A percentile compares a stretch with the other conserved stretches of the same genome.
Evolutionary conservation across 176 grass and related monocot genomes (phyloP).

Genomic region (Carex cristatella): DNA sequence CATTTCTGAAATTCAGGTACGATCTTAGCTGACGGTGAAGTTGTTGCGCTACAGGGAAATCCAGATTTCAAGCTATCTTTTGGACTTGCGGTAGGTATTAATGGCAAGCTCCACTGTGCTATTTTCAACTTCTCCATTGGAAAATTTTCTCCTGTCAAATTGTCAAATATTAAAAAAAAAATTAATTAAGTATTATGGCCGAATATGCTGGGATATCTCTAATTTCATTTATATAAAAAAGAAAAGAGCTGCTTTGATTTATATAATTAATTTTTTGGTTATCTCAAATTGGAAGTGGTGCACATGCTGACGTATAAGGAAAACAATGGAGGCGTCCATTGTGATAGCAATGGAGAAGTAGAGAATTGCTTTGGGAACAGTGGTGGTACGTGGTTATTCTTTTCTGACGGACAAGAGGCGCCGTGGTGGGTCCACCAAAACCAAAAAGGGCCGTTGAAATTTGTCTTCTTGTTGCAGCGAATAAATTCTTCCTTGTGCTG

Average conservation of each 20-base stretch:
- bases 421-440: not conserved
- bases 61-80: not conserved
- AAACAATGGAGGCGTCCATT: not conserved
- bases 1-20: not conserved
- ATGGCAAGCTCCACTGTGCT: not conserved
- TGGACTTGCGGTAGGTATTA: not conserved
- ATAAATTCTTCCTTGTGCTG: not conserved
- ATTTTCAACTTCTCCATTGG: not conserved
- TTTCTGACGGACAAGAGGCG: not conserved
- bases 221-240: not conserved
- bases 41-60: not conserved
- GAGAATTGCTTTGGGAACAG: not conserved
- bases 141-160: not conserved
- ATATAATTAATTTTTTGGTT: not conserved
- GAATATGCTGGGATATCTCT: not conserved
- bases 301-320: not conserved
- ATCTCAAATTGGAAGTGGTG: not conserved
- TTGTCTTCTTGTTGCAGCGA: conserved; percentile 11
- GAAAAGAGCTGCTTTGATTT: not conserved
- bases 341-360: not conserved
- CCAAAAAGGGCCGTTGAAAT: not conserved
- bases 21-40: not conserved
- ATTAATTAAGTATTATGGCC: not conserved
- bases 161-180: too few relatives aligned
- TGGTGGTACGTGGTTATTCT: not conserved